Evolutionary conservation across 176 grass and related monocot genomes (phyloP), one percentile per base, ranked within the genome.

Genomic region (Pontederia paniculata): DNA sequence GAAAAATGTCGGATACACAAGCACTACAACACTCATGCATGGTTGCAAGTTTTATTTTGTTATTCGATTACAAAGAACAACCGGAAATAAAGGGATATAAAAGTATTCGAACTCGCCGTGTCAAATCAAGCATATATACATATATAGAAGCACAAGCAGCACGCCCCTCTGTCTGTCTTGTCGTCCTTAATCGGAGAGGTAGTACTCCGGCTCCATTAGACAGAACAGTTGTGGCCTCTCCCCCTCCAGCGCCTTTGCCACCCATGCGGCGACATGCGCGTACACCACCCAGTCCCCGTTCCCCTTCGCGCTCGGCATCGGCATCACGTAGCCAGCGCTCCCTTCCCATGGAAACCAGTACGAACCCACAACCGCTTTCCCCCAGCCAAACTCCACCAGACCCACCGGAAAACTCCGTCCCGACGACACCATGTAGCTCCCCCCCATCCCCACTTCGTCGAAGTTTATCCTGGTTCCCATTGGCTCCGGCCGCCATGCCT

Each of bases 251-350:
- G 60, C 74, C 45, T 52, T 67, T 0, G 72, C 74, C 65, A 88
- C 1, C 23, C 62, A 76, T 17, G 62, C 71, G 41, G 45, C 9
- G 1, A 71, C 56, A 41, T 88, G 83, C 21, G 73, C 77, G 65
- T 88, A 88, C 23, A 94, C 80, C 16, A 94, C 77, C 83, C 83
- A 94, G 12, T 78, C 77, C 0, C 80, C 80, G 23, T 63, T 69
- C 1, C 67, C 71, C 9, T 54, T 62, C 1, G 56, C 55, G 76
- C 81, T 76, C 12, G 85, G 80, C 73, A 89, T 89, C 62, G 85
- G 85, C 85, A 89, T 89, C 50, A 89, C 70, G 60, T 89, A 89
- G 11, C 77, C 80, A 1, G 73, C 12, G 21, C 23, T 64, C 11
- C 51, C 45, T 23, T 64, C 76, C 85, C 73, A 77, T 3, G 80